Evolutionary conservation across 495 filamentous ascomycete genomes (phyloP).

Genomic region (Copromyces sp.): DNA sequence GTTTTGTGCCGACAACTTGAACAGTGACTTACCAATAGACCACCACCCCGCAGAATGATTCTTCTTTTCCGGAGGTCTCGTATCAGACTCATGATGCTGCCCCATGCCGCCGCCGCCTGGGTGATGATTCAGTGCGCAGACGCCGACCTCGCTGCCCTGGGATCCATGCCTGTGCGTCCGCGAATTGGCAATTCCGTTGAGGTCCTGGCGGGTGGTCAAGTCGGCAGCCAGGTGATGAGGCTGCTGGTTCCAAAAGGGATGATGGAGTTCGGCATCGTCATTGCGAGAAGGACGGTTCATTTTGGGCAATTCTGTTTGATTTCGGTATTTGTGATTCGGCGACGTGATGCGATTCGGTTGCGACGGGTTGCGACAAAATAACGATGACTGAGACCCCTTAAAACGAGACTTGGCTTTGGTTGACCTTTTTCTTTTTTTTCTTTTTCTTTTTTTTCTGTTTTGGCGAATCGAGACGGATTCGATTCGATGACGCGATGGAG

Average conservation of each 20-base stretch:
- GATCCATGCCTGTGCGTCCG: constrained; percentile 9
- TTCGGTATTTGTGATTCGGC: background rate
- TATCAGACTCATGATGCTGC: background rate
- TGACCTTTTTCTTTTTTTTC: background rate
- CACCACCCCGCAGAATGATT: background rate
- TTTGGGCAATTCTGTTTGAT: background rate
- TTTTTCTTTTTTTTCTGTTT: background rate
- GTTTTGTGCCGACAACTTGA: no score
- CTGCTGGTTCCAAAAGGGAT: constrained; percentile 51
- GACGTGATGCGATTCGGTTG: no score
- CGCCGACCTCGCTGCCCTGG: background rate
- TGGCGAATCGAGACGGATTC: background rate
- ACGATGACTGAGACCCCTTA: background rate
- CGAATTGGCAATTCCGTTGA: constrained; percentile 45
- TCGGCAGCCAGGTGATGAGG: constrained; percentile 46
- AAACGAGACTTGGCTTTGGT: background rate
- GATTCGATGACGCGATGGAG: background rate
- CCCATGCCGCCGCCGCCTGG: background rate
- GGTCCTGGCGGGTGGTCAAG: constrained; percentile 51
- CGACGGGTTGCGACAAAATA: background rate
- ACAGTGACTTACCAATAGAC: background rate
- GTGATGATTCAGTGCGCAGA: background rate
- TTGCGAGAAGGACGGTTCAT: constrained; percentile 59
- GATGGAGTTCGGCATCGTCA: constrained; percentile 42
- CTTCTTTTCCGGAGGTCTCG: background rate